Evolutionary conservation across 2,329 filamentous ascomycete species (phyloP), one percentile per base, ranked within the genome.

Genomic region (Leptographium flavum): DNA sequence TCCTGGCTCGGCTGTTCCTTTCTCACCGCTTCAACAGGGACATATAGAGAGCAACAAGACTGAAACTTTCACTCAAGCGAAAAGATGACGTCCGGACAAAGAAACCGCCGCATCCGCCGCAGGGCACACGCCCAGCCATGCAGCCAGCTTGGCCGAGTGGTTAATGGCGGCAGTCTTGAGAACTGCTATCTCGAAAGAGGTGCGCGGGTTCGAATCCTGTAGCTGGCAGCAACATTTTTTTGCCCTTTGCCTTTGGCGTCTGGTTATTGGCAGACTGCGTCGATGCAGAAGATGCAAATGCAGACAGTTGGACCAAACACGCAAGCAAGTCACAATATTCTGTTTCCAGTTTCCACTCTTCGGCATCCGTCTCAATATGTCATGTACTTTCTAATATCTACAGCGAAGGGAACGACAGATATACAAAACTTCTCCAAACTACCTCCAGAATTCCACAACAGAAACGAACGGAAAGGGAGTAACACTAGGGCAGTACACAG

Each of bases 171-270:
- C 40, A 51, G 51, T 51, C 49, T 43, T 53, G 51, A 53, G 51
- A 49, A 50, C 51, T 50, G 40, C 40, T 51, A 51, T 50, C 49
- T 51, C 13, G 47, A 45, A 43, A 51, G 31, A 50, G 51, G 47
- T 51, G 35, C 49, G 47, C 46, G 47, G 51, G 51, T 53, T 53
- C 51, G 49, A 53, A 49, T 47, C 51, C 51, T 53, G 49, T 50
- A 51, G 31, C 51, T 50, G 49, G 51, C 51, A 52, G n/a, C 35
- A 30, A 17, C 7, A 23, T 38, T 39, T 35, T 39, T 21, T 39
- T 42, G 30, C 14, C 25, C 38, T 43, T 6, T 32, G 10, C 15
- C n/a, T 3, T 14, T 32, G 2, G 5, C n/a, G 9, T 15, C 6
- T 32, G 15, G 14, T 14, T n/a, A 10, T 3, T 32, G 3, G 31